Conservation (phyloP, 441 rosid genomes). For the Viola pubescens region DNA sequence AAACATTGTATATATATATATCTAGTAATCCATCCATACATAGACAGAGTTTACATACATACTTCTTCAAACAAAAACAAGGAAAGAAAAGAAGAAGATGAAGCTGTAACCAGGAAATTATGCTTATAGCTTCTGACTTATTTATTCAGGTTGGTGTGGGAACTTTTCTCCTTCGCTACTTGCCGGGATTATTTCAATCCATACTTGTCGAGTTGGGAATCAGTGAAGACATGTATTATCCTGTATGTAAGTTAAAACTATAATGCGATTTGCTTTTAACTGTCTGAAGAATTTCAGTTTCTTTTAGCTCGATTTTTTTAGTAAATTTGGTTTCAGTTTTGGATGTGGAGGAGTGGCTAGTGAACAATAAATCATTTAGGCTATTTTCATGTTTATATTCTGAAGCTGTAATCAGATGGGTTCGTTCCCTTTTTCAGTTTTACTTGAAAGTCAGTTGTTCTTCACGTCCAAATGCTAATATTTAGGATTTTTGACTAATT, state of each 20-base stretch:
- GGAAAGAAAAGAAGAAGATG: too few species aligned
- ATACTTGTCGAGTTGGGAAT: slow-evolving; percentile 70
- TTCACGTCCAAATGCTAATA: too few species aligned
- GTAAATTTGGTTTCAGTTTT: neutral
- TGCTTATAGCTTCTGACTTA: slow-evolving; percentile 3
- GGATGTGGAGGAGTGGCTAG: neutral
- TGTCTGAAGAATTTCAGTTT: neutral
- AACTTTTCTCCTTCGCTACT: slow-evolving; percentile 63
- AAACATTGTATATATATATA: too few species aligned
- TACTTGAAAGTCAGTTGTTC: too few species aligned
- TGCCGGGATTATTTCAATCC: slow-evolving; percentile 51
- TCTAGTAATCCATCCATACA: too few species aligned
- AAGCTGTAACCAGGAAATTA: neutral
- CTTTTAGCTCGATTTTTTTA: neutral
- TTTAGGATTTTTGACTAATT: too few species aligned
- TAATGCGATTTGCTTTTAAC: slow-evolving; percentile 4
- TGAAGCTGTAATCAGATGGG: too few species aligned
- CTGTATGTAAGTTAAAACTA: slow-evolving; percentile 74
- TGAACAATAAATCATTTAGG: neutral
- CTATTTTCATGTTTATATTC: too few species aligned
- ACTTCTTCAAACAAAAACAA: too few species aligned
- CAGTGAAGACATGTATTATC: slow-evolving; percentile 88
- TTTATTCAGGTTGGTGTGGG: slow-evolving; percentile 72
- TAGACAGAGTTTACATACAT: too few species aligned
- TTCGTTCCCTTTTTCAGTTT: too few species aligned